A percentile compares a stretch with the other conserved stretches of the same genome.
Evolutionary conservation across 148 eudicot genomes (phyloP).

Genomic region (Polygonum aviculare): DNA sequence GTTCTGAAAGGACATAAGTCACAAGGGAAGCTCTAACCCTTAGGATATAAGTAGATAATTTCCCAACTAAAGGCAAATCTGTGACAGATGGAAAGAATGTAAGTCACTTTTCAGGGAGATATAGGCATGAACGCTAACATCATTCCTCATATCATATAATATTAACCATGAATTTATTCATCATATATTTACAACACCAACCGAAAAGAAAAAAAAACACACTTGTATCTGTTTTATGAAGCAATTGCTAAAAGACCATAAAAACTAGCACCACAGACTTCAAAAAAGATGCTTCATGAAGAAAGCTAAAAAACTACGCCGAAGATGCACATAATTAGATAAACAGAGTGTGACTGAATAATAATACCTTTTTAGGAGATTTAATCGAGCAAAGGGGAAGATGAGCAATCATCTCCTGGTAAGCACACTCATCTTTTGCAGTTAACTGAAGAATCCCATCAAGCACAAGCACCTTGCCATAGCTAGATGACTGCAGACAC

Average conservation of each 20-base stretch:
- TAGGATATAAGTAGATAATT: background rate
- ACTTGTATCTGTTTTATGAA: background rate
- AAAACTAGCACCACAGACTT: background rate
- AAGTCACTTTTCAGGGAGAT: background rate
- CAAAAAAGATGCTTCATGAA: background rate
- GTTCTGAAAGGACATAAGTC: background rate
- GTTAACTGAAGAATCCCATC: slow-evolving; percentile 10
- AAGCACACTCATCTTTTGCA: slow-evolving; percentile 11
- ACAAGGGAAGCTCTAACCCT: background rate
- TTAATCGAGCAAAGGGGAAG: slow-evolving; percentile 12
- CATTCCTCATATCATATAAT: background rate
- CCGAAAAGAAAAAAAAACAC: background rate
- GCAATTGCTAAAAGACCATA: background rate
- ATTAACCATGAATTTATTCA: background rate
- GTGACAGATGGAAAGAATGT: background rate
- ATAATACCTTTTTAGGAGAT: slow-evolving; percentile 8
- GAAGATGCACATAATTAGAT: background rate
- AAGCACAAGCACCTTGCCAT: slow-evolving; percentile 14
- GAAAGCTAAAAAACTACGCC: slow-evolving; percentile 34
- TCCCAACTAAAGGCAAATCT: background rate
- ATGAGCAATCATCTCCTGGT: slow-evolving; percentile 14
- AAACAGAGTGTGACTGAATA: background rate
- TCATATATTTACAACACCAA: background rate
- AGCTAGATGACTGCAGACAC: slow-evolving; percentile 4
- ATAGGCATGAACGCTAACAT: background rate